A percentile compares a stretch with the other conserved stretches of the same genome.
Conservation (phyloP, 2,329 filamentous ascomycete genomes). For the Nothophoma quercina region DNA sequence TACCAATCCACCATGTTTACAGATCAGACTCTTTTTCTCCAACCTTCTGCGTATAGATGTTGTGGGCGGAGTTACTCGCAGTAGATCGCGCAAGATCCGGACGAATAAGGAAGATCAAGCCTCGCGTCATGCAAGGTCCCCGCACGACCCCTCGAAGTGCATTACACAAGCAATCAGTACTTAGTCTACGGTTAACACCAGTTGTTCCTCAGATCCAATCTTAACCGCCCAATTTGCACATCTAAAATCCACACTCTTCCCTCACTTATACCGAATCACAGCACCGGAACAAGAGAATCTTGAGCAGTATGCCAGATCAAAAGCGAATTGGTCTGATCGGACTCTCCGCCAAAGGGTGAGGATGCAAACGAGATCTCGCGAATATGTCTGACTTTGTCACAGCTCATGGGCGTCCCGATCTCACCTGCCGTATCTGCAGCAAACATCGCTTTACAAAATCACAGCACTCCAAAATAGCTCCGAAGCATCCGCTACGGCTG, state of each 20-base stretch:
- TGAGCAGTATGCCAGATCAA: constrained; percentile 23
- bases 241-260: no score
- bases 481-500: constrained; percentile 51
- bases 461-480: constrained; percentile 60
- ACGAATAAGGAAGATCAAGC: not conserved
- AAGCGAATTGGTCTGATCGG: constrained; percentile 44
- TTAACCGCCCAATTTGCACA: no score
- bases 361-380: not conserved
- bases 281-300: no score
- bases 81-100: not conserved
- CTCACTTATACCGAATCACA: no score
- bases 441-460: constrained; percentile 54
- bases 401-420: constrained; percentile 49
- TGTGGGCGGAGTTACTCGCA: no score
- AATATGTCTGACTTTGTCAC: not conserved
- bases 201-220: no score
- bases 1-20: not conserved
- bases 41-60: not conserved
- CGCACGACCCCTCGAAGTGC: constrained; percentile 1
- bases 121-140: constrained; percentile 1
- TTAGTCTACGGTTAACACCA: not conserved
- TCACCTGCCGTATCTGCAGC: constrained; percentile 50
- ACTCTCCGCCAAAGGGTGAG: constrained; percentile 41
- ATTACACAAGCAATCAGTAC: not conserved
- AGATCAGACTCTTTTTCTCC: not conserved